Percentiles rank a stretch among this genome's conserved stretches.
Evolutionary conservation across 2,329 filamentous ascomycete species (phyloP).

Genomic region (Penicillium sp.): DNA sequence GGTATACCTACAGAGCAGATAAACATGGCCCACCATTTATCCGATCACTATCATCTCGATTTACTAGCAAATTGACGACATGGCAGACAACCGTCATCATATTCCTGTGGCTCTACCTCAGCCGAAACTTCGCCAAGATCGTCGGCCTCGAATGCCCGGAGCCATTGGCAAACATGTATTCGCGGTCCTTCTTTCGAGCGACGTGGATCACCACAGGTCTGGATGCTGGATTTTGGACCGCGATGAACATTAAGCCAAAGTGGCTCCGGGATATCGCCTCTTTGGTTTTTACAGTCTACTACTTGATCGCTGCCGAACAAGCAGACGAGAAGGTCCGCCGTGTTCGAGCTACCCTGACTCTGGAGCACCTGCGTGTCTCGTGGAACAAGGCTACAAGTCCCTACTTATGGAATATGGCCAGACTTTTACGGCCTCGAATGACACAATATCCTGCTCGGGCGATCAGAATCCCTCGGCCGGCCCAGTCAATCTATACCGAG

Average conservation of each 20-base stretch:
- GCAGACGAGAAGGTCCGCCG: constrained; percentile 96
- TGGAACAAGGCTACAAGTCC: constrained; percentile 96
- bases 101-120: constrained; percentile 86
- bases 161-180: constrained; percentile 91
- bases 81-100: constrained; percentile 90
- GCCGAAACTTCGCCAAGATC: constrained; percentile 91
- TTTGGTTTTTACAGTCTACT: constrained; percentile 84
- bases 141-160: constrained; percentile 90
- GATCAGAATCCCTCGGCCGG: constrained; percentile 80
- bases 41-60: constrained; percentile 68
- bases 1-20: constrained; percentile 64
- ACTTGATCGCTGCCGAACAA: constrained; percentile 87
- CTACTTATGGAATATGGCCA: constrained; percentile 74
- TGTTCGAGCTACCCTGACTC: constrained; percentile 79
- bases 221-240: constrained; percentile 97
- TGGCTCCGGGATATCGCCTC: constrained; percentile 82
- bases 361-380: constrained; percentile 86
- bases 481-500: constrained; percentile 77
- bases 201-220: constrained; percentile 95
- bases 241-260: constrained; percentile 83
- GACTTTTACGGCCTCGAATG: constrained; percentile 73
- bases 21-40: constrained; percentile 83
- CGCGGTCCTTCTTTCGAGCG: constrained; percentile 86
- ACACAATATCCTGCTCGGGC: constrained; percentile 79
- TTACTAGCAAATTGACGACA: constrained; percentile 72